These are phyloP conservation scores for Penicillium sp. DNA, from an alignment of 2,329 filamentous ascomycete genomes.

Conservation along the genomic window DNA sequence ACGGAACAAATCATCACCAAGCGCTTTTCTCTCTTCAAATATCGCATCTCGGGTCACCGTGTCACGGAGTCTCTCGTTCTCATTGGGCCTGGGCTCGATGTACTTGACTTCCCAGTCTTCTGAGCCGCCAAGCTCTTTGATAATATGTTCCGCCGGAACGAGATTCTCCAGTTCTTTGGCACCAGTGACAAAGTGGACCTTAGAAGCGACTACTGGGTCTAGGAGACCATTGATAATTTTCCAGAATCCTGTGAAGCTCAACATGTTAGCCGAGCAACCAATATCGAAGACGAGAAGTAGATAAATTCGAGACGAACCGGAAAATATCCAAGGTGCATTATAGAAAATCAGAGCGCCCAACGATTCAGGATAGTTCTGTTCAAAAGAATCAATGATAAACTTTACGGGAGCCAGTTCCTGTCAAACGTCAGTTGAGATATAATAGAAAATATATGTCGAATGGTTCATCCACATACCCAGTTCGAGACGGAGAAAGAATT, in stretches of 20 bases:
- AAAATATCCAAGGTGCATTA: conserved; percentile 64
- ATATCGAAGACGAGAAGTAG: neutral
- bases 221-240: conserved; percentile 15
- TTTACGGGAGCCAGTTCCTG: conserved; percentile 89
- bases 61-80: conserved; percentile 14
- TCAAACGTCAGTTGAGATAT: neutral
- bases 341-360: conserved; percentile 88
- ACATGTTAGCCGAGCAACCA: neutral
- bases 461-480: conserved; percentile 61
- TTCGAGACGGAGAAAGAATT: conserved; percentile 87
- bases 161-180: conserved; percentile 13
- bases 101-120: conserved; percentile 18
- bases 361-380: conserved; percentile 94
- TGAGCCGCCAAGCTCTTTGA: conserved; percentile 13
- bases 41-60: neutral
- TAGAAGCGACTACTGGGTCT: conserved; percentile 12
- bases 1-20: conserved; percentile 13
- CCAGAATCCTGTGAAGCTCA: conserved; percentile 14
- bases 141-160: conserved; percentile 13
- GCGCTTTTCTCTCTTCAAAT: conserved; percentile 6
- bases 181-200: conserved; percentile 15
- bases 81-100: conserved; percentile 6
- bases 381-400: conserved; percentile 98
- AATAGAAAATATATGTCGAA: neutral
- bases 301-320: neutral